Conservation (phyloP, 768 basidiomycete genomes). For the Phaffia tasmanica region DNA sequence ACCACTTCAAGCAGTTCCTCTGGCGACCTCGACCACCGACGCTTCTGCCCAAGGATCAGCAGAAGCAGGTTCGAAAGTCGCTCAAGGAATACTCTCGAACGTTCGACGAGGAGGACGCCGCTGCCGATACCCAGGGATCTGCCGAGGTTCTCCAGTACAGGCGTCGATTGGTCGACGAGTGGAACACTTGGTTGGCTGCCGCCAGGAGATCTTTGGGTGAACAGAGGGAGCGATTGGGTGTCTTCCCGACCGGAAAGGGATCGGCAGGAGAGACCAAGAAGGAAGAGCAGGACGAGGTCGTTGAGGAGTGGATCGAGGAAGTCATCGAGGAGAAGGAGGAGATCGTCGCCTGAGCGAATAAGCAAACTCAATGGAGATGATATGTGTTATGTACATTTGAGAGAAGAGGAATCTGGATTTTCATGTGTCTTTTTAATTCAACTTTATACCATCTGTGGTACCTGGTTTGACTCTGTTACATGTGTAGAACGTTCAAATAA, state of each 20-base stretch:
- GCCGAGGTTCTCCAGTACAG: conserved; percentile 84
- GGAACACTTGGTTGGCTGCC: conserved; percentile 88
- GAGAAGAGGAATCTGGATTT: no score
- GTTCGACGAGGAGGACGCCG: conserved; percentile 95
- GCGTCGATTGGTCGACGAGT: conserved; percentile 88
- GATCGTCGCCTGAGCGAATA: conserved; percentile 35
- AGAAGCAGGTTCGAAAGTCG: conserved; percentile 73
- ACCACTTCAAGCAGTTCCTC: conserved; percentile 96
- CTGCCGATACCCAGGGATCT: conserved; percentile 86
- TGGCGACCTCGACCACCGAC: conserved; percentile 95
- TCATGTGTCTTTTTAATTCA: no score
- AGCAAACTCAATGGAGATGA: no score
- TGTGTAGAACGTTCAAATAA: no score
- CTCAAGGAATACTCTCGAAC: conserved; percentile 77
- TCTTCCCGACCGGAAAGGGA: conserved; percentile 27
- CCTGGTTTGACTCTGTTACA: no score
- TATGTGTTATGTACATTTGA: no score
- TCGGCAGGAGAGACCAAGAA: conserved; percentile 34
- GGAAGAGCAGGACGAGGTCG: conserved; percentile 51
- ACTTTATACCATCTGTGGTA: no score
- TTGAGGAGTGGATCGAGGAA: conserved; percentile 89
- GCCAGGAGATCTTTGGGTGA: conserved; percentile 58
- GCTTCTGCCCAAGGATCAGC: conserved; percentile 73
- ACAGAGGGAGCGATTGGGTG: conserved; percentile 42
- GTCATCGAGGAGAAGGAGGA: conserved; percentile 87